Evolutionary conservation across 2,329 filamentous ascomycete species (phyloP).

Genomic region (Stagonosporopsis vannaccii): DNA sequence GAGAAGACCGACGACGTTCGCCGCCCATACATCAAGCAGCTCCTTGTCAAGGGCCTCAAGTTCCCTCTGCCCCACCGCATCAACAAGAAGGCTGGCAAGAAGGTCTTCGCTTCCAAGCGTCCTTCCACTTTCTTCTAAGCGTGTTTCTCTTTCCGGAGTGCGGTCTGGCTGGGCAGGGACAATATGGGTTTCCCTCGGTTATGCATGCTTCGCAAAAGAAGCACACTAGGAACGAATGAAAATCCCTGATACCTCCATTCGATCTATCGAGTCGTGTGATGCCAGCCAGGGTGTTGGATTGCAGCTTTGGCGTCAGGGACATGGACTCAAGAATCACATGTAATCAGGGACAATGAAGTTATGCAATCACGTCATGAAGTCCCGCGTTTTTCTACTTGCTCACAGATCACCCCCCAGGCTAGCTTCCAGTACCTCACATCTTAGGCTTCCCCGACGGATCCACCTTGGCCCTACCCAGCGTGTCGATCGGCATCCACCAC

Average conservation of each 20-base stretch:
- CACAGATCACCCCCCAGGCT: background rate
- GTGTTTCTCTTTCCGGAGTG: slow-evolving; percentile 51
- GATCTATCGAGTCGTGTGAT: slow-evolving; percentile 33
- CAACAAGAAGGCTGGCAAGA: slow-evolving; percentile 81
- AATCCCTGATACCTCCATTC: slow-evolving; percentile 49
- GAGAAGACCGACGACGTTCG: slow-evolving; percentile 94
- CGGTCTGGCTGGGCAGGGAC: slow-evolving; percentile 49
- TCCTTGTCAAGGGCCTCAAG: slow-evolving; percentile 90
- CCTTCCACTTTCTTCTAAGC: slow-evolving; percentile 97
- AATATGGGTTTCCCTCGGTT: slow-evolving; percentile 50
- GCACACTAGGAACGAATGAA: slow-evolving; percentile 54
- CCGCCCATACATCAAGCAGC: slow-evolving; percentile 99
- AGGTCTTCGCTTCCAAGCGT: slow-evolving; percentile 91
- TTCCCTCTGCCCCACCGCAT: slow-evolving; percentile 99
- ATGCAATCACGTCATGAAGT: slow-evolving; percentile 20
- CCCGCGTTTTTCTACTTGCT: background rate
- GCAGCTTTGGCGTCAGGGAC: slow-evolving; percentile 22
- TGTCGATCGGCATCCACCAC: slow-evolving; percentile 70
- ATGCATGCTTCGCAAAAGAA: slow-evolving; percentile 53
- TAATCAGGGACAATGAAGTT: slow-evolving; percentile 27
- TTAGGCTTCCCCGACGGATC: slow-evolving; percentile 39
- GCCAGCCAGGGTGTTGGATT: slow-evolving; percentile 25
- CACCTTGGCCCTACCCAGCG: slow-evolving; percentile 50
- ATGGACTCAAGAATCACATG: slow-evolving; percentile 25
- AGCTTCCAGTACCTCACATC: slow-evolving; percentile 27